These are phyloP conservation scores for Pythium brassicae DNA, from an alignment of 352 stramenopile species.

Conservation along the genomic window DNA sequence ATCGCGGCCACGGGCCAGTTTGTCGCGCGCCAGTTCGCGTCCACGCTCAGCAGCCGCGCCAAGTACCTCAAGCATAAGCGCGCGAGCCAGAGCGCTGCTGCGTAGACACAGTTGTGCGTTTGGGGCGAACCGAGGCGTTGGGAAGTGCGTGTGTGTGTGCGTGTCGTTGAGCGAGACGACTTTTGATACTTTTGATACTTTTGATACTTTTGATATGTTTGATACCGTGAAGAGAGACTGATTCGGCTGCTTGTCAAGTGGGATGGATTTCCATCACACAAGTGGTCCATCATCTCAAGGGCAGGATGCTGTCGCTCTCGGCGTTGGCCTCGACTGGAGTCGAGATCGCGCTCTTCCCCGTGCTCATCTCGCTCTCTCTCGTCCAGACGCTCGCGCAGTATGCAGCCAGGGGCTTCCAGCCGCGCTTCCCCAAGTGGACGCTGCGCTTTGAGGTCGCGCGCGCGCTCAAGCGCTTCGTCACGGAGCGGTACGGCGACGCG, in stretches of 20 bases:
- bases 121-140: no score
- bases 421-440: conserved; percentile 26
- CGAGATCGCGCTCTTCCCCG: conserved; percentile 16
- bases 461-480: conserved; percentile 20
- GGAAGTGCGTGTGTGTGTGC: no score
- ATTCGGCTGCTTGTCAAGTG: no score
- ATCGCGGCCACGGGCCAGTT: conserved; percentile 6
- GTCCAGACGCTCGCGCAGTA: conserved; percentile 9
- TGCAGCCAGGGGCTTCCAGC: conserved; percentile 2
- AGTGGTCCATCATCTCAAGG: conserved; percentile 79
- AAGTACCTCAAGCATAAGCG: neutral
- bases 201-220: no score
- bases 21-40: conserved; percentile 29
- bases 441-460: conserved; percentile 35
- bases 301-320: conserved; percentile 10
- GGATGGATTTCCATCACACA: no score
- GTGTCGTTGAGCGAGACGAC: no score
- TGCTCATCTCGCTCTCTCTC: conserved; percentile 12
- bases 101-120: no score
- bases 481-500: conserved; percentile 16
- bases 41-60: conserved; percentile 12
- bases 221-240: no score
- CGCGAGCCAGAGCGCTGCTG: neutral
- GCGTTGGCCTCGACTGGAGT: neutral
- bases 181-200: neutral